These are phyloP conservation scores for Auricularia sp. DNA, from an alignment of 768 basidiomycete species.

Conservation along the genomic window DNA sequence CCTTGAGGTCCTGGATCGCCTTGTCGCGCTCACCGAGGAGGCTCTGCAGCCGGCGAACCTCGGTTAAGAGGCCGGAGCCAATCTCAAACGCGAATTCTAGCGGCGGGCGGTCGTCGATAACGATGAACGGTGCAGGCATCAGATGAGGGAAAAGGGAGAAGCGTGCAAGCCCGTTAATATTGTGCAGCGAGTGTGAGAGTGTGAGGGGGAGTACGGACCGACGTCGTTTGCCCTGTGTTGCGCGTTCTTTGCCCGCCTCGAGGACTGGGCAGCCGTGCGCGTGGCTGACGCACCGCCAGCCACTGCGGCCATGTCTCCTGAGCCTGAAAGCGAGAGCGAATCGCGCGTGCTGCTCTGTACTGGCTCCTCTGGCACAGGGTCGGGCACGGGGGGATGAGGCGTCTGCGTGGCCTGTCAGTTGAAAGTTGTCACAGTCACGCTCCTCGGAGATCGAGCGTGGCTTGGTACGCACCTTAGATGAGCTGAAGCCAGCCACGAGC, in stretches of 20 bases:
- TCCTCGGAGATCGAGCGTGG: not conserved
- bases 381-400: constrained; percentile 11
- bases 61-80: constrained; percentile 81
- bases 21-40: constrained; percentile 88
- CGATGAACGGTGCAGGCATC: not conserved
- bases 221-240: constrained; percentile 85
- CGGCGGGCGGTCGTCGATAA: constrained; percentile 16
- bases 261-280: constrained; percentile 74
- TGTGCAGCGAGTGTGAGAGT: not conserved
- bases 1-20: constrained; percentile 81
- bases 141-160: not conserved
- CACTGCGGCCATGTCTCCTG: not conserved
- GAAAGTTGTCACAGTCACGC: too few species aligned
- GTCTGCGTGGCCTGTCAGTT: not conserved
- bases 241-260: constrained; percentile 80
- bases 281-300: constrained; percentile 27
- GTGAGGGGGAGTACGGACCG: constrained; percentile 38
- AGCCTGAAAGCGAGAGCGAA: too few species aligned
- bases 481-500: constrained; percentile 57
- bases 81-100: constrained; percentile 97
- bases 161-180: not conserved
- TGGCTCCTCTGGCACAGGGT: not conserved
- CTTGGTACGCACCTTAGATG: constrained; percentile 39
- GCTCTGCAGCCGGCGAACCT: constrained; percentile 85
- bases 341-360: too few species aligned